Conservation (phyloP, 1,284 basidiomycete genomes). For the Mycosarcoma mackinlayi region DNA sequence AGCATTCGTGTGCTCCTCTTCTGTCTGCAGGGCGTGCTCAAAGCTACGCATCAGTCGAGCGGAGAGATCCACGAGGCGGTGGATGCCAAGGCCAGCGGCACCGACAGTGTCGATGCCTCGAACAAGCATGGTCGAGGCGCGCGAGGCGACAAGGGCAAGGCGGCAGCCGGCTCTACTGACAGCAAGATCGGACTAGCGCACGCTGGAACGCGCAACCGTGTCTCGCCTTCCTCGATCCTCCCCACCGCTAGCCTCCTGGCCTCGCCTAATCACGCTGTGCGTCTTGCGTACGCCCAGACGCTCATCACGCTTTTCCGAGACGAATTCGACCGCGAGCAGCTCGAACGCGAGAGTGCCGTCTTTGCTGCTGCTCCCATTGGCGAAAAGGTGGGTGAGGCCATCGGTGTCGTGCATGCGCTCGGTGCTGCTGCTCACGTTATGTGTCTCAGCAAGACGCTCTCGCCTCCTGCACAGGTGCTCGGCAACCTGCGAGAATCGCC, state of each 20-base stretch:
- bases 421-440: constrained; percentile 57
- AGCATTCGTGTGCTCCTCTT: constrained; percentile 80
- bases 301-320: constrained; percentile 53
- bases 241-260: constrained; percentile 52
- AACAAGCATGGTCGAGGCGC: constrained; percentile 2
- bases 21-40: constrained; percentile 79
- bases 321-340: constrained; percentile 45
- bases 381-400: constrained; percentile 47
- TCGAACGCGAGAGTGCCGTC: constrained; percentile 23
- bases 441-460: constrained; percentile 57
- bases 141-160: constrained; percentile 46
- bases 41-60: constrained; percentile 74
- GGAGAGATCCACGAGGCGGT: constrained; percentile 60
- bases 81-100: constrained; percentile 22
- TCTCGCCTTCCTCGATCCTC: constrained; percentile 44
- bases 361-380: constrained; percentile 33
- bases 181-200: constrained; percentile 34
- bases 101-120: not conserved
- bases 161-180: constrained; percentile 16
- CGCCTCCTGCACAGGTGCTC: constrained; percentile 29
- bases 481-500: constrained; percentile 53
- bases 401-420: constrained; percentile 55
- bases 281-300: constrained; percentile 58
- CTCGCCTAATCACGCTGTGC: constrained; percentile 52
- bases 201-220: constrained; percentile 55